These are phyloP conservation scores for Dichotomocladium elegans DNA, from an alignment of 371 early-diverging fungal genomes.

Conservation along the genomic window DNA sequence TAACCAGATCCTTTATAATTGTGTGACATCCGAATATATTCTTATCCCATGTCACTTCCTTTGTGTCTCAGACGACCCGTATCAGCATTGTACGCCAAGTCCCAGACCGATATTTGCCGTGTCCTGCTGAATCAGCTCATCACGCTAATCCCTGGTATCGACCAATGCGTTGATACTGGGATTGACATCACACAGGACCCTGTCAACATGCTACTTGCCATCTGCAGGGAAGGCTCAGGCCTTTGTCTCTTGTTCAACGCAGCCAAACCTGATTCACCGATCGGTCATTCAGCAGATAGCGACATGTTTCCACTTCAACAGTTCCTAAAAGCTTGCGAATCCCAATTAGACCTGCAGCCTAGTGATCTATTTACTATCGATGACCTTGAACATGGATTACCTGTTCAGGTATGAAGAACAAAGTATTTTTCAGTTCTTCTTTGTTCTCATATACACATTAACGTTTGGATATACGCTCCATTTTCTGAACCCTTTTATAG, in stretches of 20 bases:
- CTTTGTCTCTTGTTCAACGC: conserved; percentile 82
- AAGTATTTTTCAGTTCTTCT: no score
- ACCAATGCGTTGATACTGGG: not conserved
- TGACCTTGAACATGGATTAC: no score
- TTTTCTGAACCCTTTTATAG: no score
- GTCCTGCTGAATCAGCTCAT: no score
- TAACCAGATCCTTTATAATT: not conserved
- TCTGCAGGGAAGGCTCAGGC: conserved; percentile 84
- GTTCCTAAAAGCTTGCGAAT: conserved; percentile 71
- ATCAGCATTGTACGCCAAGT: not conserved
- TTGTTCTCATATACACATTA: no score
- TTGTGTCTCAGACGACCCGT: not conserved
- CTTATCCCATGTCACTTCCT: not conserved
- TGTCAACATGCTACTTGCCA: conserved; percentile 79
- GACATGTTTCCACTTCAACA: no score
- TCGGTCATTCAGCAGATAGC: conserved; percentile 72
- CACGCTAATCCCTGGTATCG: no score
- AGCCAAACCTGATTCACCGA: conserved; percentile 51
- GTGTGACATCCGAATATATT: not conserved
- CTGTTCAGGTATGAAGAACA: no score
- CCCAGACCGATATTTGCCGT: no score
- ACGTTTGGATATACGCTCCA: no score
- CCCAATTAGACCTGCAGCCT: conserved; percentile 64
- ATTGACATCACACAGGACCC: conserved; percentile 52
- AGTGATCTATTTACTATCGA: conserved; percentile 78